Base-by-base conservation (phyloP, 1,284 basidiomycete species). In the Ceratobasidium sp. region DNA sequence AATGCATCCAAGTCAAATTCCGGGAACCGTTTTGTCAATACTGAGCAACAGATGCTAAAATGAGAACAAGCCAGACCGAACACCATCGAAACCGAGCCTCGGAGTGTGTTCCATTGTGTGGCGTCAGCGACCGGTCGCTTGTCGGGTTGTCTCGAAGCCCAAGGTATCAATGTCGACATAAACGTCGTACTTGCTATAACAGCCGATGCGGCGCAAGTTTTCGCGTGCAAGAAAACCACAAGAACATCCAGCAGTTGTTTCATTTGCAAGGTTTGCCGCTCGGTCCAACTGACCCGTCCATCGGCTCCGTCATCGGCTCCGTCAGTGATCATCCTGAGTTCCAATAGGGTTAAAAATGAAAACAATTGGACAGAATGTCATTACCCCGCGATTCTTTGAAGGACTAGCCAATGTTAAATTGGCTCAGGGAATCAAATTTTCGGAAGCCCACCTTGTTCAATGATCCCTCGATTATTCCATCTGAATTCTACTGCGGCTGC, bases 181-280 rank as follows among this genome's bases (percentile, higher is more conserved):
- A 64, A 64, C 19, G 60, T 64, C 13, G 49, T n/a, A n/a, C 49
- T 52, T 36, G 16, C 13, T 7, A 42, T 42, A 7, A 64, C 39
- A 9, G 49, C 36, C 9, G 60, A 64, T 5, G 60, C 13, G n/a
- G 23, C 33, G 23, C 60, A 16, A 4, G 60, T 36, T 16, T 42
- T 53, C 3, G 47, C 30, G 36, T 53, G 47, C 36, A 64, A 27
- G 2, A 64, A 53, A 9, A 53, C 36, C 14, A 49, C 47, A 9
- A 64, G 39, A 42, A 53, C 27, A 33, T 64, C 60, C 33, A 64
- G 33, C 36, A 64, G 23, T 42, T 44, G 47, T 44, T 53, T 64
- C 2, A 64, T 39, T 53, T 27, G 50, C n/a, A 27, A 13, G 13
- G 49, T 25, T n/a, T 44, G 19, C 6, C 42, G 19, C 19, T 46